Evolutionary conservation across 805 yeast genomes (phyloP).

Genomic region (Myxozyma sirexii): DNA sequence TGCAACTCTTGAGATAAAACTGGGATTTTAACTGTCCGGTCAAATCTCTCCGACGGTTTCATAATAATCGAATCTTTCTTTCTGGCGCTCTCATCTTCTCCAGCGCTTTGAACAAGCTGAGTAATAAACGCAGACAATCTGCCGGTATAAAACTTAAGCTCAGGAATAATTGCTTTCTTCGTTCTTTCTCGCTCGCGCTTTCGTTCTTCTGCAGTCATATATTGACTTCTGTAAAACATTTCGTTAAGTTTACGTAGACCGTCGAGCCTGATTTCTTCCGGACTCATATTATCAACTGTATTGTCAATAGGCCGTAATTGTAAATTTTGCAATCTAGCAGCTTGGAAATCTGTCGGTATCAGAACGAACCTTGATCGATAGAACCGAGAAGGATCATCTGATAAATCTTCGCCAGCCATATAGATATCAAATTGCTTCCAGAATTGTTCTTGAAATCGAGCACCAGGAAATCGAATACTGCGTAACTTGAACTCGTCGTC

Average conservation of each 20-base stretch:
- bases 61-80: constrained; percentile 46
- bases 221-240: constrained; percentile 60
- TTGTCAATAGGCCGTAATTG: constrained; percentile 15
- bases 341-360: constrained; percentile 73
- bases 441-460: constrained; percentile 52
- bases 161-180: constrained; percentile 62
- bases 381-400: constrained; percentile 55
- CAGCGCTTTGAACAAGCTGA: constrained; percentile 52
- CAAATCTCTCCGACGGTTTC: constrained; percentile 45
- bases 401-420: constrained; percentile 82
- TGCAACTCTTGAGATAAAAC: constrained; percentile 69
- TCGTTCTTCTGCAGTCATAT: constrained; percentile 49
- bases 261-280: constrained; percentile 91
- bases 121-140: constrained; percentile 67
- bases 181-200: constrained; percentile 23
- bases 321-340: constrained; percentile 45
- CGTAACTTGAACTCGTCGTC: constrained; percentile 66
- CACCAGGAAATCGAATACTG: constrained; percentile 57
- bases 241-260: constrained; percentile 72
- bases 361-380: constrained; percentile 82
- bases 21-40: constrained; percentile 52
- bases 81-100: constrained; percentile 38
- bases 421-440: constrained; percentile 93
- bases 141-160: constrained; percentile 85
- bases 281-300: constrained; percentile 58